phyloP scores from a whole-genome alignment of 108 stramenopile species.

The Conticribra weissflogii region DNA sequence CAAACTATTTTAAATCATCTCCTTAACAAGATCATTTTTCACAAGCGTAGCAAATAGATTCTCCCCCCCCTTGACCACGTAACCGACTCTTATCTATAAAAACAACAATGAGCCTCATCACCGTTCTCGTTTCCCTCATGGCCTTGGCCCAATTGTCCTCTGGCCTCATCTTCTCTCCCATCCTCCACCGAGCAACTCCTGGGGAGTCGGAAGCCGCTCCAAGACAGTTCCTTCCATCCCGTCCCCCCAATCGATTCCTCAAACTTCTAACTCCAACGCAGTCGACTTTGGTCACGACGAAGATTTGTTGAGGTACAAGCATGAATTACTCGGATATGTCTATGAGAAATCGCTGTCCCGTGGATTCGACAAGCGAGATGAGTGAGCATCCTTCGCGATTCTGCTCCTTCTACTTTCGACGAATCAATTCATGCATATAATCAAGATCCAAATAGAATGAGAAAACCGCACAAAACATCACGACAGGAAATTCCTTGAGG shows the following conservation, averaged over 20 bases:
- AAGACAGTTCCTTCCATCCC: no score
- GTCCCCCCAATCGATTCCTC: no score
- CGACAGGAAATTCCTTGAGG: background rate
- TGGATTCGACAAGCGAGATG: constrained; percentile 8
- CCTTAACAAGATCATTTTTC: no score
- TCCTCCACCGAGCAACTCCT: constrained; percentile 26
- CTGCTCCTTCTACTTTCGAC: background rate
- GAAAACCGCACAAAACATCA: background rate
- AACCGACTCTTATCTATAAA: no score
- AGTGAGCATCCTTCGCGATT: background rate
- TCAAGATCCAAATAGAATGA: background rate
- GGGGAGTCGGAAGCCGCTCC: constrained; percentile 4
- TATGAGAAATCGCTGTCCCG: constrained; percentile 30
- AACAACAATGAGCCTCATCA: constrained; percentile 24
- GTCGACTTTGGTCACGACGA: constrained; percentile 34
- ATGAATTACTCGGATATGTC: constrained; percentile 17
- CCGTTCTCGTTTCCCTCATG: constrained; percentile 13
- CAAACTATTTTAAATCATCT: no score
- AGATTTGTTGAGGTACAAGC: constrained; percentile 26
- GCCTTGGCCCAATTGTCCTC: constrained; percentile 13
- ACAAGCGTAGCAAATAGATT: no score
- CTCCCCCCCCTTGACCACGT: no score
- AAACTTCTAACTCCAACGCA: no score
- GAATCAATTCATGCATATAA: background rate
- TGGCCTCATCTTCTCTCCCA: constrained; percentile 23